Evolutionary conservation across 257 asterid species (phyloP).

Genomic region (Lycium ferocissimum): DNA sequence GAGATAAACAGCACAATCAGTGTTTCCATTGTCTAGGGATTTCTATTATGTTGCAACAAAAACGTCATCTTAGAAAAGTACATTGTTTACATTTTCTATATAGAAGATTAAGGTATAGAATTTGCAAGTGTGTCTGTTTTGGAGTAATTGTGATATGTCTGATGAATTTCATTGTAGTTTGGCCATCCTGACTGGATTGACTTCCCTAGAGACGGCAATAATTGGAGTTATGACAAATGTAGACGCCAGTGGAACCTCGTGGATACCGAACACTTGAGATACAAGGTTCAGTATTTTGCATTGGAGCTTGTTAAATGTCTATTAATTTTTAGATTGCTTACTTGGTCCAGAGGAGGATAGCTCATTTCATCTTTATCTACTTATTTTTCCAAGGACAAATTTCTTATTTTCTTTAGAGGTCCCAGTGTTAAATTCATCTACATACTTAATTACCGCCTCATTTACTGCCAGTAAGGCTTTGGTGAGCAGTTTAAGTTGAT

Average conservation of each 20-base stretch:
- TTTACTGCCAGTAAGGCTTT: background rate
- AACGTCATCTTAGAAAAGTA: background rate
- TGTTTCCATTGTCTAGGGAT: background rate
- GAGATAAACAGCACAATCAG: background rate
- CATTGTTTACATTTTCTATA: background rate
- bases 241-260: constrained; percentile 94
- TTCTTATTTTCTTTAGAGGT: constrained; percentile 5
- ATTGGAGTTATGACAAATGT: constrained; percentile 91
- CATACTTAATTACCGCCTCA: background rate
- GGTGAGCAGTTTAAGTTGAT: background rate
- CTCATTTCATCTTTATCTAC: background rate
- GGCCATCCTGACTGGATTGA: constrained; percentile 99
- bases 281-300: constrained; percentile 62
- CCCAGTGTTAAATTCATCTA: constrained; percentile 17
- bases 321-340: constrained; percentile 5
- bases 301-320: constrained; percentile 16
- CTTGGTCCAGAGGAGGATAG: background rate
- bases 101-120: background rate
- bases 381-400: background rate
- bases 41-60: background rate
- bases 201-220: constrained; percentile 97
- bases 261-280: constrained; percentile 85
- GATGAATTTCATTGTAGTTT: constrained; percentile 54
- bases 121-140: constrained; percentile 25
- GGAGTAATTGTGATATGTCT: constrained; percentile 1